Evolutionary conservation across 73 alveolate genomes (phyloP).

Genomic region (Symbiodinium natans): DNA sequence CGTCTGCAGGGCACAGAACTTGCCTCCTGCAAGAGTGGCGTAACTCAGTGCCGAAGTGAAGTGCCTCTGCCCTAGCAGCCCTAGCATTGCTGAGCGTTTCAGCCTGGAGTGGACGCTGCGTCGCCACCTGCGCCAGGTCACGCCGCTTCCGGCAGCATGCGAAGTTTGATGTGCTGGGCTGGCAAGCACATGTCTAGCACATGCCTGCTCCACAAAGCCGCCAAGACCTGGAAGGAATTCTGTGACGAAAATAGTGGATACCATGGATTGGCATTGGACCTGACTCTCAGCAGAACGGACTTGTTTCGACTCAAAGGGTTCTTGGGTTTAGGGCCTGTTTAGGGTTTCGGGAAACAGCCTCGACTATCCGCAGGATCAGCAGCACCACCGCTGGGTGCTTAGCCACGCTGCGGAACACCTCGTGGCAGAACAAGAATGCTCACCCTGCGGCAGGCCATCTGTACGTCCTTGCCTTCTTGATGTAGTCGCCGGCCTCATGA

Average conservation of each 20-base stretch:
- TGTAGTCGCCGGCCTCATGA: background rate
- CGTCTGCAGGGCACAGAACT: slow-evolving; percentile 46
- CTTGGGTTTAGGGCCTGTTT: too few relatives aligned
- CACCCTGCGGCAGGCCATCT: background rate
- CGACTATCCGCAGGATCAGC: slow-evolving; percentile 43
- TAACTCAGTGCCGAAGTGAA: too few relatives aligned
- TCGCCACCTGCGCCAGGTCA: slow-evolving; percentile 57
- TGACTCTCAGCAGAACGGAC: too few relatives aligned
- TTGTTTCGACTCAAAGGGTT: too few relatives aligned
- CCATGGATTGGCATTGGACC: too few relatives aligned
- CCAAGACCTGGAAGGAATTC: background rate
- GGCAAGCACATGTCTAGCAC: too few relatives aligned
- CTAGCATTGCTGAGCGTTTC: too few relatives aligned
- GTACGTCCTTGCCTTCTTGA: background rate
- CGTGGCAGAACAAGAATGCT: background rate
- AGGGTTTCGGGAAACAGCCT: background rate
- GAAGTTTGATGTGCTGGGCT: background rate
- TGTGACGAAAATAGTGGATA: too few relatives aligned
- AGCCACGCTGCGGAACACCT: slow-evolving; percentile 41
- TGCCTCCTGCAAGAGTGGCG: background rate
- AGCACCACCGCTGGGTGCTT: slow-evolving; percentile 69
- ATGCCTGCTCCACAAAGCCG: background rate
- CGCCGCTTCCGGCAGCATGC: background rate
- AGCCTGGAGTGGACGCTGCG: slow-evolving; percentile 49
- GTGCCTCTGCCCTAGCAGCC: too few relatives aligned